Evolutionary conservation across 2,329 filamentous ascomycete species (phyloP).

Genomic region (Aurifilum marmelostoma): DNA sequence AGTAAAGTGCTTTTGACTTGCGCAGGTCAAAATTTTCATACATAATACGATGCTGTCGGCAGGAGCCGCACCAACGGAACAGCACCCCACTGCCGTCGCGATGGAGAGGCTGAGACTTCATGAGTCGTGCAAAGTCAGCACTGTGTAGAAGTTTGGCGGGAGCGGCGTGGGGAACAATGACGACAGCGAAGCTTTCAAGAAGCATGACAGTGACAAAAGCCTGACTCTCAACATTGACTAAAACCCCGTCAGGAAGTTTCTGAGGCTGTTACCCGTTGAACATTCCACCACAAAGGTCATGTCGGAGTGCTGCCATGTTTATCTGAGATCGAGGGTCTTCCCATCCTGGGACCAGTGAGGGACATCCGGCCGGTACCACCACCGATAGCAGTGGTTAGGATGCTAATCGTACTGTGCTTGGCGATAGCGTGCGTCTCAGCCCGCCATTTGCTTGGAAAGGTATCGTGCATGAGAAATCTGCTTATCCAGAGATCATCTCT

Average conservation of each 20-base stretch:
- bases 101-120: slow-evolving; percentile 5
- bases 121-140: slow-evolving; percentile 7
- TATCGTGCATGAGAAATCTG: background rate
- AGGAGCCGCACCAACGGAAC: slow-evolving; percentile 11
- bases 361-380: no score
- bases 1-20: background rate
- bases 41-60: background rate
- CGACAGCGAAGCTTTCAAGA: background rate
- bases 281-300: background rate
- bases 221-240: background rate
- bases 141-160: background rate
- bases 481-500: background rate
- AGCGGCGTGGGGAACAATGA: slow-evolving; percentile 10
- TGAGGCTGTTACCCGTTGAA: background rate
- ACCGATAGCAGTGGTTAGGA: background rate
- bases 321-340: background rate
- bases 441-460: slow-evolving; percentile 3
- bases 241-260: slow-evolving; percentile 6
- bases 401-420: background rate
- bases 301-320: no score
- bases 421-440: background rate
- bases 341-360: background rate
- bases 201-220: background rate
- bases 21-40: slow-evolving; percentile 11
- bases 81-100: background rate